Conservation (phyloP, 352 stramenopile species). For the Phytophthora meadii region DNA sequence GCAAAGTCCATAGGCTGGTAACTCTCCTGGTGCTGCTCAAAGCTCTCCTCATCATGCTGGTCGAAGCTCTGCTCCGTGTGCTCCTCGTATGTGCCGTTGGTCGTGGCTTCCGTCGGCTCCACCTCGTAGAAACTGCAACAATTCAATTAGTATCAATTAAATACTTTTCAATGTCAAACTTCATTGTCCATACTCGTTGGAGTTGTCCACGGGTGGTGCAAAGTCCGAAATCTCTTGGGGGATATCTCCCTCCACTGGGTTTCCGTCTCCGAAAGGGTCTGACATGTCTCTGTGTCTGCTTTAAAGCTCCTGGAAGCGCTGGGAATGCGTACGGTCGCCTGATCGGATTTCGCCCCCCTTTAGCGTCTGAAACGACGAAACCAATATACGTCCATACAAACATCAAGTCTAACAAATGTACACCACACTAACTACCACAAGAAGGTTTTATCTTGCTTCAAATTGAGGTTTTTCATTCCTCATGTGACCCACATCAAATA, state of each 20-base stretch:
- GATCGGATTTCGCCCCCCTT: slow-evolving; percentile 24
- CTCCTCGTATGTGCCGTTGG: slow-evolving; percentile 21
- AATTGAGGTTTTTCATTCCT: slow-evolving; percentile 32
- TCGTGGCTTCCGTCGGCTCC: slow-evolving; percentile 42
- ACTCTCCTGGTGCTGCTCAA: slow-evolving; percentile 27
- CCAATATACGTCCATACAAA: slow-evolving; percentile 11
- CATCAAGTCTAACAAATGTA: slow-evolving; percentile 14
- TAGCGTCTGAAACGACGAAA: slow-evolving; percentile 23
- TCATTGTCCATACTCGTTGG: slow-evolving; percentile 53
- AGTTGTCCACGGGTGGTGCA: slow-evolving; percentile 56
- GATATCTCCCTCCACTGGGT: slow-evolving; percentile 33
- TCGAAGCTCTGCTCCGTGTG: slow-evolving; percentile 16
- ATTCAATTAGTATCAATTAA: too few relatives aligned
- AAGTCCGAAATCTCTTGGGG: slow-evolving; percentile 63
- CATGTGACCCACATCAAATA: not conserved
- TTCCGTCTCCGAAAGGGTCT: slow-evolving; percentile 67
- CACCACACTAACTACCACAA: slow-evolving; percentile 2
- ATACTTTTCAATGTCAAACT: too few relatives aligned
- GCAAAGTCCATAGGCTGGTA: slow-evolving; percentile 37
- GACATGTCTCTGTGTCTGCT: slow-evolving; percentile 41
- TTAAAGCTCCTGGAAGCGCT: not conserved
- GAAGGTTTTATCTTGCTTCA: slow-evolving; percentile 31
- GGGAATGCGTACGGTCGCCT: slow-evolving; percentile 20
- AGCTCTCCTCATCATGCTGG: slow-evolving; percentile 26
- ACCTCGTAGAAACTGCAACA: slow-evolving; percentile 70